Percentiles rank a stretch among this genome's conserved stretches.
Evolutionary conservation across 306 rosid species (phyloP).

Genomic region (Medicago arabica): DNA sequence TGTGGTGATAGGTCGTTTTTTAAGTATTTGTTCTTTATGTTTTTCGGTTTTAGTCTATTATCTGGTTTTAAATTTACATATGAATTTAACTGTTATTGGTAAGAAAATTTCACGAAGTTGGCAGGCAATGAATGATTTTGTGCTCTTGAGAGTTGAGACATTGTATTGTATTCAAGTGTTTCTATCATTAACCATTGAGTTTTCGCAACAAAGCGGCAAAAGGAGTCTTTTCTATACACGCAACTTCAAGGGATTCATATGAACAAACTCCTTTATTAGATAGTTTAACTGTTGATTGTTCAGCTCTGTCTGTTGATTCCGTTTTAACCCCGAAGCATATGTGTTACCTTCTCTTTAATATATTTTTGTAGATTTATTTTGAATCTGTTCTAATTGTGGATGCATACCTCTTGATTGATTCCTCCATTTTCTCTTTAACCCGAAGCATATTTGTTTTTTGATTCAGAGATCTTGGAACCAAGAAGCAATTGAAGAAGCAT

Average conservation of each 20-base stretch:
- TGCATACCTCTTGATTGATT: background rate
- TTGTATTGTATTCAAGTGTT: background rate
- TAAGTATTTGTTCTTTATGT: background rate
- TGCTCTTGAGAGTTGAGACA: background rate
- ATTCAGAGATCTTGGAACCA: background rate
- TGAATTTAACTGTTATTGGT: background rate
- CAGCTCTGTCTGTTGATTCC: background rate
- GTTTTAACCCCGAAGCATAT: background rate
- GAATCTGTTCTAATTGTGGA: background rate
- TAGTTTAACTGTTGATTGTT: conserved; percentile 12
- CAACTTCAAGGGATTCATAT: background rate
- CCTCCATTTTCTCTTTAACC: too few relatives aligned
- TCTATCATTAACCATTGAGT: background rate
- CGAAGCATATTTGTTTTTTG: too few relatives aligned
- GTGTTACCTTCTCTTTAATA: background rate
- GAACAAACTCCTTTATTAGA: background rate
- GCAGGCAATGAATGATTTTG: background rate
- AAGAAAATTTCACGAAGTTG: background rate
- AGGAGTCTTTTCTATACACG: conserved; percentile 10
- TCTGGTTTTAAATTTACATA: conserved; percentile 1
- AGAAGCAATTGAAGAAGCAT: background rate
- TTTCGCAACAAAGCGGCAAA: background rate
- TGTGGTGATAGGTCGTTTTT: background rate
- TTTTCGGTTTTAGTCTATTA: background rate
- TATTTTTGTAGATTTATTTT: too few relatives aligned